A percentile compares a stretch with the other conserved stretches of the same genome.
Evolutionary conservation across 805 yeast species (phyloP).

Genomic region (Hermanozyma aechmeae): DNA sequence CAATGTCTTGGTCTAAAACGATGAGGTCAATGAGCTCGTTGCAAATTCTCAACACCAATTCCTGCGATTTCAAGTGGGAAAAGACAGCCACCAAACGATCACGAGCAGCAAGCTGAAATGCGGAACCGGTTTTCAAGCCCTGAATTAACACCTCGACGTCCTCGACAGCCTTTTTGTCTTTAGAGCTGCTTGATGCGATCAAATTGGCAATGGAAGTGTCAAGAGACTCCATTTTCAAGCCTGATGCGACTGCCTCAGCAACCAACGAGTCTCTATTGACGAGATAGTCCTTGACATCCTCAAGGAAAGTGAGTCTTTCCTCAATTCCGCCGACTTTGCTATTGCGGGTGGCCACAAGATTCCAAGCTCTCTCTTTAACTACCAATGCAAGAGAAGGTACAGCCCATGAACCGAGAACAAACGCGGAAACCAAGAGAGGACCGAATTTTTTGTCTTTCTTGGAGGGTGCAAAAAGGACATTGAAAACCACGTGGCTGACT

Average conservation of each 20-base stretch:
- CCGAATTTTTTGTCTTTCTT: slow-evolving; percentile 44
- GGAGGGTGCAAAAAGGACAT: slow-evolving; percentile 31
- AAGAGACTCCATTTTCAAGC: slow-evolving; percentile 41
- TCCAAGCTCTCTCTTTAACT: slow-evolving; percentile 42
- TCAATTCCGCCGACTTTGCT: slow-evolving; percentile 15
- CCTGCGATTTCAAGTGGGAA: slow-evolving; percentile 40
- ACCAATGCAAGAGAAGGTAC: slow-evolving; percentile 22
- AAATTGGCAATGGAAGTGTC: slow-evolving; percentile 52
- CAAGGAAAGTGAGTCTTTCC: slow-evolving; percentile 21
- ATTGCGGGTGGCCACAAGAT: slow-evolving; percentile 15
- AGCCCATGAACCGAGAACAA: slow-evolving; percentile 61
- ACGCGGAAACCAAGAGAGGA: slow-evolving; percentile 45
- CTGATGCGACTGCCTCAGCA: slow-evolving; percentile 35
- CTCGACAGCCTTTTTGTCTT: slow-evolving; percentile 41
- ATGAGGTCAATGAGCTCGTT: slow-evolving; percentile 41
- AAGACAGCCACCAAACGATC: slow-evolving; percentile 48
- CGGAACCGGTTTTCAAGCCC: slow-evolving; percentile 27
- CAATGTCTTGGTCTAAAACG: slow-evolving; percentile 30
- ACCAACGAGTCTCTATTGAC: slow-evolving; percentile 36
- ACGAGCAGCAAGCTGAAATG: slow-evolving; percentile 35
- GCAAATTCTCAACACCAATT: slow-evolving; percentile 48
- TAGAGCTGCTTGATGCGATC: slow-evolving; percentile 36
- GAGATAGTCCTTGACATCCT: slow-evolving; percentile 20
- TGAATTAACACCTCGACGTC: slow-evolving; percentile 55
- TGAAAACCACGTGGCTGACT: slow-evolving; percentile 16